Base-by-base conservation (phyloP, 306 rosid species). In the Citrullus mucosospermus region DNA sequence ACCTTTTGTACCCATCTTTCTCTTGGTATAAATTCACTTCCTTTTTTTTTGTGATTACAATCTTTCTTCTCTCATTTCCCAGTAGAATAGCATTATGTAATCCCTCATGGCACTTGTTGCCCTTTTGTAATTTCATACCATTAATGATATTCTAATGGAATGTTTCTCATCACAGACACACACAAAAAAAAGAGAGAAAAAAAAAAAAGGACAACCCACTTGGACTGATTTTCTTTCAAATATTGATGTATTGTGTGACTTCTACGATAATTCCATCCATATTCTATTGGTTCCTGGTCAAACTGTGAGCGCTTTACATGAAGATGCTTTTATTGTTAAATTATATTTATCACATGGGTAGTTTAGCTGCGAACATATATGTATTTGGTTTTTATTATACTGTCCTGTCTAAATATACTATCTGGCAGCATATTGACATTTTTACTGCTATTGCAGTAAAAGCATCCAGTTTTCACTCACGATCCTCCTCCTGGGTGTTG, bases 401-500 rank as follows among this genome's bases (percentile, higher is more conserved):
- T 28, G 43, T 72, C 43, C 39, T 72, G 41, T 72, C 14, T 48
- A 50, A 72, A 25, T 50, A 46, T 48, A 48, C n/a, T 72, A 20
- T 10, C 59, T 28, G 20, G 43, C 43, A 25, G 43, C 43, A 72
- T 48, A 50, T 51, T 72, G 15, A 72, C 38, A 50, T 28, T 56
- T 50, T 28, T 50, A 9, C 20, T 46, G 25, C 77, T 71, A 15
- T 85, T 86, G 90, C 95, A 94, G 98, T 87, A 88, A 85, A 84
- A 89, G 86, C 59, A 94, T 94, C 85, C 96, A 92, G 87, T 72
- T 92, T 81, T 80, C 98, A 56, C 95, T 94, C 77, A 25, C 67
- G 78, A 73, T 88, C 84, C 97, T 94, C 84, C 97, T 94, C 79
- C 34, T 88, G 54, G 98, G 98, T 76, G 98, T 94, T 65, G 98